Base-by-base conservation (phyloP, 2,329 filamentous ascomycete genomes). In the Emmonsia crescens region DNA sequence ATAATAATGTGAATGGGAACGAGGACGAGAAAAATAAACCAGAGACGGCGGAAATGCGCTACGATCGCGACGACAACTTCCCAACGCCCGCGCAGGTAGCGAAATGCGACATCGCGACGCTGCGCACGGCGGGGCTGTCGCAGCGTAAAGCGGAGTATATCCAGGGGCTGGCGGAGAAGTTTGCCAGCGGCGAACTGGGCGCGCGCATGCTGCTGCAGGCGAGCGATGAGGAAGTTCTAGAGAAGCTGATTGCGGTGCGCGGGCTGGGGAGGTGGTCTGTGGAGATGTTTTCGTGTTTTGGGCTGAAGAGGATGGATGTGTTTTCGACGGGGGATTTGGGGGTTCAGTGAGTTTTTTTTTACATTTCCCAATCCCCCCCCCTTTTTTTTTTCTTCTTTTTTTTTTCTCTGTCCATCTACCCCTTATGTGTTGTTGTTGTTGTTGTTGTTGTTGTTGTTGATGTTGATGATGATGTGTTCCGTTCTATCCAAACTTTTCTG, bases 231-330 rank as follows among this genome's bases (percentile, higher is more conserved):
- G 89, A 96, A 67, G 82, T 99, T 8, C 80, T 96, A 65, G 84
- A 89, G 74, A 87, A 83, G 72, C 80, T 99, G 56, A 90, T 89
- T 56, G 89, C 91, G 0, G 91, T 99, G 5, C 82, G 93, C 10
- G 94, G 94, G 0, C 77, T 97, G 57, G 94, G 94, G 0, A 82
- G 82, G 60, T 97, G 94, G 94, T 92, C 87, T 56, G 91, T 96
- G 16, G 92, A 96, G 79, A 97, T 99, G 94, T 99, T 99, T 79
- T 90, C 92, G 57, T 91, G 89, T 75, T 97, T 99, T 75, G 89
- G 85, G n/a, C 79, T 99, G 48, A 97, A 96, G 81, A 82, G 92
- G 14, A 88, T 91, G 81, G 93, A 99, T 76, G 89, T 99, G 27
- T 96, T 97, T 73, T 91, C 88, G 27, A 87, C 90, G 0, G 93